Evolutionary conservation across 2,329 filamentous ascomycete genomes (phyloP).

Genomic region (Epichloe sibirici): DNA sequence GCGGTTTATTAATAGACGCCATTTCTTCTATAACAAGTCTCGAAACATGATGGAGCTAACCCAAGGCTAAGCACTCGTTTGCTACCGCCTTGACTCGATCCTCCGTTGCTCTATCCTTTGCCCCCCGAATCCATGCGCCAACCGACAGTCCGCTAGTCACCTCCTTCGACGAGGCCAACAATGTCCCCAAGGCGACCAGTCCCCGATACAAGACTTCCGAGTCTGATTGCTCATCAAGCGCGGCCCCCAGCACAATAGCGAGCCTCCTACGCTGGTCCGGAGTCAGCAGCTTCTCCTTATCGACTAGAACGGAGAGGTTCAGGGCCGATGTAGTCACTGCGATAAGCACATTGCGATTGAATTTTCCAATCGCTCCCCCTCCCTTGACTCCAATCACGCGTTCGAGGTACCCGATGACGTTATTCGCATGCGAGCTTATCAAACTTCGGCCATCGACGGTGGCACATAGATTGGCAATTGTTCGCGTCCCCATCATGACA

Average conservation of each 20-base stretch:
- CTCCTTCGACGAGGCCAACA: constrained; percentile 40
- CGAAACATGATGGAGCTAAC: not conserved
- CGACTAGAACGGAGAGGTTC: constrained; percentile 68
- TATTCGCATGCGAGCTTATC: constrained; percentile 44
- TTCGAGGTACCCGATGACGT: constrained; percentile 50
- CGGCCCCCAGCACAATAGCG: constrained; percentile 47
- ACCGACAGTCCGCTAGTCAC: constrained; percentile 31
- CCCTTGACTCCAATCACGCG: constrained; percentile 42
- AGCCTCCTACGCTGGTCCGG: constrained; percentile 28
- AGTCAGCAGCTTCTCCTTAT: constrained; percentile 28
- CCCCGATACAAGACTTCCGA: constrained; percentile 74
- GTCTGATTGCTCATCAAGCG: constrained; percentile 57
- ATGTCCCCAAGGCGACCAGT: constrained; percentile 71
- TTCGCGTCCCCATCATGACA: constrained; percentile 73
- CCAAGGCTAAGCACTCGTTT: constrained; percentile 27
- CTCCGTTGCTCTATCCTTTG: constrained; percentile 32
- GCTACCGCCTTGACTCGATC: constrained; percentile 34
- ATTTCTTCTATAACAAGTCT: not conserved
- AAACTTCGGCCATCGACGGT: constrained; percentile 58
- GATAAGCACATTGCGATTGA: constrained; percentile 70
- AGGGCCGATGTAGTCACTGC: constrained; percentile 73
- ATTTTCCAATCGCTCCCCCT: constrained; percentile 35
- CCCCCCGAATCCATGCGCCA: constrained; percentile 27
- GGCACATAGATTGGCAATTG: constrained; percentile 73
- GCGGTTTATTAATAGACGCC: not conserved